Base-by-base conservation (phyloP, 306 rosid species). In the Sphenostylis stenocarpa region DNA sequence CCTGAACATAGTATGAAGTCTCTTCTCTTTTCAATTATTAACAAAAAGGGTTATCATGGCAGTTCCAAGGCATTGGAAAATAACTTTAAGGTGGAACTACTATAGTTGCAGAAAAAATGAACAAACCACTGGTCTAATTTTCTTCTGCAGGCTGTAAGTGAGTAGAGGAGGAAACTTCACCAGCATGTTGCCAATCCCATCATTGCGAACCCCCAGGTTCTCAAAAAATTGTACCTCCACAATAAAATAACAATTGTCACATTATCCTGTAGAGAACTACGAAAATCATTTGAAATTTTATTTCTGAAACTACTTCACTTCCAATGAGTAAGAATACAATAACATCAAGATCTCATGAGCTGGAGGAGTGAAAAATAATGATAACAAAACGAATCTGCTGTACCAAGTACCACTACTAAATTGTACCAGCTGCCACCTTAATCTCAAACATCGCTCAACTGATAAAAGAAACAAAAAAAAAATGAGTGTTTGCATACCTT, bases 151-250 rank as follows among this genome's bases (percentile, higher is more conserved):
- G 84, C 94, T 94, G 89, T 89, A 94, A 45, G 97, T 91, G 33
- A 94, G 88, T 80, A 94, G 75, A 5, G 91, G 73, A 65, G 98
- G 97, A 86, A 91, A 94, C 73, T 89, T 91, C 24, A 90, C 98
- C 80, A 94, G 97, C 98, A 91, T 94, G 82, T 87, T 94, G 75
- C 96, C 90, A 67, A 94, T 90, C 36, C 93, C 97, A 53, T 89
- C 97, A 45, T 91, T 84, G 68, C 67, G 87, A 81, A 94, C 79
- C 29, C 97, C 98, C 7, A 94, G 64, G 77, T 90, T 96, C 81
- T 84, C 88, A 73, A 90, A 91, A 87, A 94, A 91, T 51, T 71
- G 71, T 43, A 94, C 96, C 98, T 94, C 73, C 81, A 83, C 28
- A 16, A 77, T 14, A 77, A 73, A 78, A 62, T 68, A 72, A 62